A percentile compares a stretch with the other conserved stretches of the same genome.
Conservation (phyloP, 2,329 filamentous ascomycete genomes). For the Colletotrichum tropicale region DNA sequence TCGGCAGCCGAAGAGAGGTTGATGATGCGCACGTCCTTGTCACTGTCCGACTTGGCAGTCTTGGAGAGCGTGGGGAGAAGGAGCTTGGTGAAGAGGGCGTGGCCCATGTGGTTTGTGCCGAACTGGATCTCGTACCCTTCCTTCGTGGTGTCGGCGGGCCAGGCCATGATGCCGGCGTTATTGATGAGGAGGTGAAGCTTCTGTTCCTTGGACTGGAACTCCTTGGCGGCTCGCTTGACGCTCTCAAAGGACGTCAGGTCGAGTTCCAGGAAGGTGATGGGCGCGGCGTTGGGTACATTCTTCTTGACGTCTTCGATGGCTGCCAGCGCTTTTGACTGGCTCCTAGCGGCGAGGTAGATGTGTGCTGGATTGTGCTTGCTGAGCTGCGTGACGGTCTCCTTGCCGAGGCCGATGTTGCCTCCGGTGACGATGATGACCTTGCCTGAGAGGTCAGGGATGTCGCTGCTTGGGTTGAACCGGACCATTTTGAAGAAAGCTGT, state of each 20-base stretch:
- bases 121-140: slow-evolving; percentile 56
- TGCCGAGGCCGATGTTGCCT: slow-evolving; percentile 29
- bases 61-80: slow-evolving; percentile 33
- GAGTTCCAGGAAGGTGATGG: slow-evolving; percentile 39
- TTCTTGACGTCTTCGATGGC: slow-evolving; percentile 40
- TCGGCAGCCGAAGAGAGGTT: slow-evolving; percentile 17
- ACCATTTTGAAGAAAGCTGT: background rate
- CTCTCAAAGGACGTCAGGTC: slow-evolving; percentile 49
- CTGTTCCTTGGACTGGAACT: slow-evolving; percentile 34
- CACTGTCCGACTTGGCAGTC: slow-evolving; percentile 24
- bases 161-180: slow-evolving; percentile 51
- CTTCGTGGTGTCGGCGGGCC: slow-evolving; percentile 36
- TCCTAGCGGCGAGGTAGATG: slow-evolving; percentile 18
- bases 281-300: slow-evolving; percentile 17
- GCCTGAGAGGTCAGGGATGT: slow-evolving; percentile 20
- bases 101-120: slow-evolving; percentile 54
- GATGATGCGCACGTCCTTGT: slow-evolving; percentile 21
- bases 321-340: slow-evolving; percentile 31
- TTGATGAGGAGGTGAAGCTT: slow-evolving; percentile 49
- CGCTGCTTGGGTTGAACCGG: slow-evolving; percentile 4
- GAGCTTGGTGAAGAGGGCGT: slow-evolving; percentile 47
- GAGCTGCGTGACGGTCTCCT: slow-evolving; percentile 18
- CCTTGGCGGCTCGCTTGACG: slow-evolving; percentile 42
- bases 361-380: slow-evolving; percentile 17
- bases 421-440: slow-evolving; percentile 34